phyloP scores from a whole-genome alignment of 176 grass and related monocot species.

The Luzula sylvatica region DNA sequence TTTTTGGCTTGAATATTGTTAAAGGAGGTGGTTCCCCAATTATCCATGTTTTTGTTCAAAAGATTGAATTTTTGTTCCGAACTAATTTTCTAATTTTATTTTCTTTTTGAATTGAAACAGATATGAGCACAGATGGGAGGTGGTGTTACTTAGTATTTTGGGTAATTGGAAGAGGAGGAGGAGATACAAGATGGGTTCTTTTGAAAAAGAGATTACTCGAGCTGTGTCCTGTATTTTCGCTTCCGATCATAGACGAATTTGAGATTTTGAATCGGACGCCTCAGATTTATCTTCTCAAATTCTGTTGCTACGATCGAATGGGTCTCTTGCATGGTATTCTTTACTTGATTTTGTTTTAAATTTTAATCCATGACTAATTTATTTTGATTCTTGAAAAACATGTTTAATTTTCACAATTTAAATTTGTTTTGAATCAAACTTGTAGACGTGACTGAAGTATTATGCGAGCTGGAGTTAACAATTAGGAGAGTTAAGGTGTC shows the following conservation, averaged over 20 bases:
- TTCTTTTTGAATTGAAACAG: constrained; percentile 16
- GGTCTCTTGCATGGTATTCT: constrained; percentile 60
- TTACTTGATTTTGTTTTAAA: not conserved
- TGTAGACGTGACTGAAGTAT: constrained; percentile 57
- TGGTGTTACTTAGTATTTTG: constrained; percentile 86
- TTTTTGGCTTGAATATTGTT: constrained; percentile 77
- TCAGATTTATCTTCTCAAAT: constrained; percentile 65
- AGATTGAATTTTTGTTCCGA: not conserved
- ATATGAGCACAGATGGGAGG: constrained; percentile 73
- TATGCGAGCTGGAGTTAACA: constrained; percentile 62
- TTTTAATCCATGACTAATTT: too few relatives aligned
- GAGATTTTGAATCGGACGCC: not conserved
- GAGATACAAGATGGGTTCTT: constrained; percentile 32
- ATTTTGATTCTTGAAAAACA: too few relatives aligned
- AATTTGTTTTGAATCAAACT: too few relatives aligned
- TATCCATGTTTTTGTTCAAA: not conserved
- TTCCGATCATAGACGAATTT: constrained; percentile 30
- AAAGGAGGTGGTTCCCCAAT: constrained; percentile 42
- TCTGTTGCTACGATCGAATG: constrained; percentile 72
- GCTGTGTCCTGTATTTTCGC: constrained; percentile 32
- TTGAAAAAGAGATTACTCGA: constrained; percentile 42
- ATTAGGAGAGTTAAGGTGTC: constrained; percentile 79
- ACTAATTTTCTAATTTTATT: not conserved
- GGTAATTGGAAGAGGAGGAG: constrained; percentile 31
- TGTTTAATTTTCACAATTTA: too few relatives aligned